These are phyloP conservation scores for Xylaria sp. DNA, from an alignment of 2,329 filamentous ascomycete genomes.

Conservation along the genomic window DNA sequence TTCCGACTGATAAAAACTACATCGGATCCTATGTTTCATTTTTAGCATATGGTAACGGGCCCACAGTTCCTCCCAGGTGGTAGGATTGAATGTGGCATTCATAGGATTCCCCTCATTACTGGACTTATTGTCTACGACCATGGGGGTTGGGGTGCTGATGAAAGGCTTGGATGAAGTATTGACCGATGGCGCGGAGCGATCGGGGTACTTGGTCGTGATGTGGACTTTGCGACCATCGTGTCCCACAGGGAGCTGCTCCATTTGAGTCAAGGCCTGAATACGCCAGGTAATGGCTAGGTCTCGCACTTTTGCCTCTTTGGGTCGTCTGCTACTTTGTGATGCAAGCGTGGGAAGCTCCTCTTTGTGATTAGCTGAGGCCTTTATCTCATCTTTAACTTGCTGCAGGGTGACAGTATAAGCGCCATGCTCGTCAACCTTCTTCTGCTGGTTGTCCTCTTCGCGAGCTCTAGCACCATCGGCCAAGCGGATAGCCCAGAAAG, in stretches of 20 bases:
- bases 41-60: constrained; percentile 38
- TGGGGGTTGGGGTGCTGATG: too few species aligned
- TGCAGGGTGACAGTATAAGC: constrained; percentile 58
- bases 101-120: not conserved
- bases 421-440: constrained; percentile 58
- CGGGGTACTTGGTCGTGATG: constrained; percentile 50
- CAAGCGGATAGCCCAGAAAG: constrained; percentile 66
- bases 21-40: constrained; percentile 51
- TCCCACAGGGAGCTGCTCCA: constrained; percentile 59
- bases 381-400: constrained; percentile 47
- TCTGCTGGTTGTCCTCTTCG: constrained; percentile 53
- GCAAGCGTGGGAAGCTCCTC: not conserved
- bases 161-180: too few species aligned
- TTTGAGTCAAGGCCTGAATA: constrained; percentile 57
- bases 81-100: not conserved
- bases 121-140: not conserved
- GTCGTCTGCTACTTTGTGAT: constrained; percentile 3
- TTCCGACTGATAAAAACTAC: constrained; percentile 57
- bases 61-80: constrained; percentile 43
- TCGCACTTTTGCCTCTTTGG: constrained; percentile 46
- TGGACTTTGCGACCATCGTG: constrained; percentile 61
- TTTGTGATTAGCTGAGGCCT: constrained; percentile 36
- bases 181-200: not conserved
- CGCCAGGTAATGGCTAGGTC: constrained; percentile 60
- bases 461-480: constrained; percentile 53